phyloP scores from a whole-genome alignment of 768 basidiomycete genomes.

The Lentinula sp. region DNA sequence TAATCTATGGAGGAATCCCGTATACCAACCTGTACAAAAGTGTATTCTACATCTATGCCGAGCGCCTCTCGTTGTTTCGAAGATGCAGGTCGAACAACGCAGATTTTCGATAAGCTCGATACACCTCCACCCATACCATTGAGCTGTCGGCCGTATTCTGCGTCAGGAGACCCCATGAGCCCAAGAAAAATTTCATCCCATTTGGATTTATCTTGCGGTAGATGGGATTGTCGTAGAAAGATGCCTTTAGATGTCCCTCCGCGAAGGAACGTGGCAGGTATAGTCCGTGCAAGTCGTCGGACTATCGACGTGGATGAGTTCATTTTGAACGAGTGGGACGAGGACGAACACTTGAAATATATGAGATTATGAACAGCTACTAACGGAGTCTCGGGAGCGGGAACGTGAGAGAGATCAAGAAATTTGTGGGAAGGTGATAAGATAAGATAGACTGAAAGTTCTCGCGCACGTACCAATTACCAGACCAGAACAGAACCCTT shows the following conservation, averaged over 20 bases:
- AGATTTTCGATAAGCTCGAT: slow-evolving; percentile 70
- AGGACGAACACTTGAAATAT: too few relatives aligned
- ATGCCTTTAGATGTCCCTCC: slow-evolving; percentile 79
- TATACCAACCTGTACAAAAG: slow-evolving; percentile 62
- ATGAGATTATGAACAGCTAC: too few relatives aligned
- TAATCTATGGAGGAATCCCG: slow-evolving; percentile 56
- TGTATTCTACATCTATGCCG: slow-evolving; percentile 62
- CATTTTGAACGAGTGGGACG: not conserved
- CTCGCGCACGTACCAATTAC: slow-evolving; percentile 35
- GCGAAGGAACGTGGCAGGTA: slow-evolving; percentile 52
- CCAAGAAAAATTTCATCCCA: slow-evolving; percentile 63
- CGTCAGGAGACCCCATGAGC: slow-evolving; percentile 81
- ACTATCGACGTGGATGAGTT: not conserved
- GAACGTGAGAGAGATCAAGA: not conserved
- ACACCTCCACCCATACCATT: slow-evolving; percentile 82
- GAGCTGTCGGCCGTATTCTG: slow-evolving; percentile 58
- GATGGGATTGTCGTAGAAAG: slow-evolving; percentile 47
- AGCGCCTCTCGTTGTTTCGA: slow-evolving; percentile 26
- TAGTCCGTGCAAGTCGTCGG: not conserved
- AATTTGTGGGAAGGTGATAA: slow-evolving; percentile 21
- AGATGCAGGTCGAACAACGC: slow-evolving; percentile 51
- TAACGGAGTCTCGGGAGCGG: not conserved
- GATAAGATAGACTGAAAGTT: slow-evolving; percentile 26
- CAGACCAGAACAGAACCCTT: slow-evolving; percentile 20
- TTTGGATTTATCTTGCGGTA: slow-evolving; percentile 42